Evolutionary conservation across 164 flowering plant species (phyloP).

Genomic region (Magnolia changhungtana): DNA sequence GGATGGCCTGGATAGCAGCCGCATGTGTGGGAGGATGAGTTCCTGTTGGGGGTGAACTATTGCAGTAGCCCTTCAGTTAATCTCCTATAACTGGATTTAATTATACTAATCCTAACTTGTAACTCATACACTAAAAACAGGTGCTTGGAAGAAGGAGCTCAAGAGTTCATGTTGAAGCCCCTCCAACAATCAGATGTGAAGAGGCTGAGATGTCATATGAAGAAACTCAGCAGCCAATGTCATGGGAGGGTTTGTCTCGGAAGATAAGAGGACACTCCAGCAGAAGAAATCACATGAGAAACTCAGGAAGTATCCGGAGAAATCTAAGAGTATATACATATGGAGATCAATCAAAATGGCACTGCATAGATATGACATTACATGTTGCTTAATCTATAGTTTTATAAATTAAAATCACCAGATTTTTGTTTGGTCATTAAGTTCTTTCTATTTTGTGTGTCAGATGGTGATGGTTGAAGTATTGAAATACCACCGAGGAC

Average conservation of each 20-base stretch:
- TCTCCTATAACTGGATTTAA: neutral
- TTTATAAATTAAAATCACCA: too few species aligned
- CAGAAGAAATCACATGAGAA: neutral
- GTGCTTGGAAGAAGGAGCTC: constrained; percentile 51
- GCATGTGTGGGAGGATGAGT: neutral
- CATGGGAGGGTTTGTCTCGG: constrained; percentile 12
- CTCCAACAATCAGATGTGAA: constrained; percentile 37
- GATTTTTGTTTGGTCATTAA: neutral
- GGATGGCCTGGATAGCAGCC: neutral
- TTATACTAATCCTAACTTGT: neutral
- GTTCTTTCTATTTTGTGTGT: neutral
- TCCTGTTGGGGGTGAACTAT: too few species aligned
- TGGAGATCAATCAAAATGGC: too few species aligned
- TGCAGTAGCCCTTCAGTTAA: too few species aligned
- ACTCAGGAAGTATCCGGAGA: neutral
- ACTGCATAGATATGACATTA: too few species aligned
- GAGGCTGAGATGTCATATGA: constrained; percentile 32
- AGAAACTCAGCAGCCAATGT: constrained; percentile 13
- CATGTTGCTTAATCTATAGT: too few species aligned
- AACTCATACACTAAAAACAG: constrained; percentile 16
- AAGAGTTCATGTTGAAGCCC: constrained; percentile 46
- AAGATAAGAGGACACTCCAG: neutral
- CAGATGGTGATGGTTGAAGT: neutral
- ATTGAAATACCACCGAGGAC: neutral
- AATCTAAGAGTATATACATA: too few species aligned